Evolutionary conservation across 768 basidiomycete species (phyloP).

Genomic region (Kwoniella bestiolae): DNA sequence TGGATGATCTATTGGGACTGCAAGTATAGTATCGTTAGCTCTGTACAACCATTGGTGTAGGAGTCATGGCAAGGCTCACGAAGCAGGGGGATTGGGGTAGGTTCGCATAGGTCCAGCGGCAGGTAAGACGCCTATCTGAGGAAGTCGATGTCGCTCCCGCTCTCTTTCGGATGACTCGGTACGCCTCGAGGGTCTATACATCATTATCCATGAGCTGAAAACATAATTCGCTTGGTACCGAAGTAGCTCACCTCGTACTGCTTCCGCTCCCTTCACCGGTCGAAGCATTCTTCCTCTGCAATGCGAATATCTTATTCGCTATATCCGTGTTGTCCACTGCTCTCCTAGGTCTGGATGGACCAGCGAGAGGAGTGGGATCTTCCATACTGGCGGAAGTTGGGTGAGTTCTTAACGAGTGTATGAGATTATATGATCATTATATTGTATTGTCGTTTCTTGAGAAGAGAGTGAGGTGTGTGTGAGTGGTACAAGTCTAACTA

Average conservation of each 20-base stretch:
- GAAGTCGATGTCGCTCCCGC: background rate
- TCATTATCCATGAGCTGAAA: background rate
- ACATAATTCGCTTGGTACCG: too few species aligned
- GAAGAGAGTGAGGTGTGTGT: background rate
- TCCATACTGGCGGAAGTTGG: conserved; percentile 19
- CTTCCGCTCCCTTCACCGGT: conserved; percentile 43
- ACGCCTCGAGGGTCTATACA: background rate
- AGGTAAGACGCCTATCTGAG: conserved; percentile 18
- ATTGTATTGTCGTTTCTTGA: background rate
- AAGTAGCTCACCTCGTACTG: background rate
- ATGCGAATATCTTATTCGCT: conserved; percentile 69
- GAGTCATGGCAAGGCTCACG: background rate
- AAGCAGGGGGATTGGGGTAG: conserved; percentile 3
- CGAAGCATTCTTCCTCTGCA: conserved; percentile 70
- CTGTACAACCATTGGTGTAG: background rate
- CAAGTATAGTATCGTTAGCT: background rate
- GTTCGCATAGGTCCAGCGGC: conserved; percentile 1
- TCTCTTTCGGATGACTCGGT: conserved; percentile 11
- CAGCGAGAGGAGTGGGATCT: conserved; percentile 31
- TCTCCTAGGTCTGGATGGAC: conserved; percentile 40
- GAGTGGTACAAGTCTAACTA: background rate
- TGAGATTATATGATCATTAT: background rate
- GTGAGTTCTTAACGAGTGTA: background rate
- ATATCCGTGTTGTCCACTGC: conserved; percentile 59
- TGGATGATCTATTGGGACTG: conserved; percentile 6